phyloP scores from a whole-genome alignment of 768 basidiomycete genomes.

The Collybia sp. region DNA sequence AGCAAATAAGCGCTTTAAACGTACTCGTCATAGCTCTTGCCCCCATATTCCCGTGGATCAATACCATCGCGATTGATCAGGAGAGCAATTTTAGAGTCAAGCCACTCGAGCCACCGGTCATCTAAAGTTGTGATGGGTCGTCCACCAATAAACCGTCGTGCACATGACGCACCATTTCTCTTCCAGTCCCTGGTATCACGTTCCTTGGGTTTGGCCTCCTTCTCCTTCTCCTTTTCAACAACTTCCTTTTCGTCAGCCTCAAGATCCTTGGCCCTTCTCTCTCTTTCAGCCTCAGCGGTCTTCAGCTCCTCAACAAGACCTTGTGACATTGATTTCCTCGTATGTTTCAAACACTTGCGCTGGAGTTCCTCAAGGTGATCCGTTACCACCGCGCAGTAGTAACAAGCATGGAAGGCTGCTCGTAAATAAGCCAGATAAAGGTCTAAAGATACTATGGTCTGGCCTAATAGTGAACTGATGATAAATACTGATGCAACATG shows the following conservation, averaged over 20 bases:
- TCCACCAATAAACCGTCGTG: constrained; percentile 7
- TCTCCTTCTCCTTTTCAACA: constrained; percentile 34
- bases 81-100: constrained; percentile 82
- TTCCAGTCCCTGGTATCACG: constrained; percentile 39
- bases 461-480: constrained; percentile 10
- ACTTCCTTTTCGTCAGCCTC: constrained; percentile 26
- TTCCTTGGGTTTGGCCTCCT: constrained; percentile 24
- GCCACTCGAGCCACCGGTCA: constrained; percentile 84
- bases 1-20: constrained; percentile 11
- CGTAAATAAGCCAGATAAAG: constrained; percentile 92
- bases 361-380: constrained; percentile 95
- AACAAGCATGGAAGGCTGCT: constrained; percentile 90
- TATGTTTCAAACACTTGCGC: constrained; percentile 91
- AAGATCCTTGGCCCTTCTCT: constrained; percentile 37
- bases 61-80: constrained; percentile 75
- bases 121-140: constrained; percentile 38
- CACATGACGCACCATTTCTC: constrained; percentile 57
- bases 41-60: constrained; percentile 86
- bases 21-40: constrained; percentile 87
- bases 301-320: constrained; percentile 56
- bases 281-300: constrained; percentile 50
- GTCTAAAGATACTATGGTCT: constrained; percentile 85
- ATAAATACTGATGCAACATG: constrained; percentile 6
- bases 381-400: constrained; percentile 92
- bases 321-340: constrained; percentile 71